Conservation (phyloP, 495 filamentous ascomycete species). For the Podospora conica region DNA sequence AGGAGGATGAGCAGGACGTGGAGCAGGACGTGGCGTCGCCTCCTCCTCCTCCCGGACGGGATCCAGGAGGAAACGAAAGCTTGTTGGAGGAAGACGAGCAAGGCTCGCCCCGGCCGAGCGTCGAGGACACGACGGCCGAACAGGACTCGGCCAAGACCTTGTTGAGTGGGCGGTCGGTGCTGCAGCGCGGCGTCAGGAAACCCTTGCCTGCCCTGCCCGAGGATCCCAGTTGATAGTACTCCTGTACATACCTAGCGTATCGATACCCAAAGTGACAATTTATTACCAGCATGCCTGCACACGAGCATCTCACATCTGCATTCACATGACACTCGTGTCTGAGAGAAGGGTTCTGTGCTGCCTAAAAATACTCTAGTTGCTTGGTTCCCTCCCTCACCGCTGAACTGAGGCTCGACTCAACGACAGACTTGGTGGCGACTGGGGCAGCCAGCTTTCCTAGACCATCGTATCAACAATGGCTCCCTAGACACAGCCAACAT, state of each 20-base stretch:
- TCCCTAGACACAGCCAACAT: conserved; percentile 29
- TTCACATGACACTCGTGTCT: not conserved
- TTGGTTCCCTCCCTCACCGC: not conserved
- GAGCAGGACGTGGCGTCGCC: not conserved
- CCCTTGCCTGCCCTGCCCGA: conserved; percentile 48
- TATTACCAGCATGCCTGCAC: not conserved
- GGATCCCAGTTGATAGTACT: conserved; percentile 26
- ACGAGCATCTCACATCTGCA: not conserved
- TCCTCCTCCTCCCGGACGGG: not conserved
- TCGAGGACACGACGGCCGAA: not conserved
- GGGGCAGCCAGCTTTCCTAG: conserved; percentile 31
- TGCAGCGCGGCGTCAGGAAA: conserved; percentile 31
- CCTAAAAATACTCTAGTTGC: not conserved
- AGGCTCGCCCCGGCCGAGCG: not conserved
- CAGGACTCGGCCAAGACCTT: conserved; percentile 4
- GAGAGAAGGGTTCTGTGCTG: not conserved
- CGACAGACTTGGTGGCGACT: conserved; percentile 22
- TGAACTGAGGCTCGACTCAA: not conserved
- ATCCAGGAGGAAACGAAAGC: not conserved
- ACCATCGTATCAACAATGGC: conserved; percentile 25
- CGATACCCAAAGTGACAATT: not conserved
- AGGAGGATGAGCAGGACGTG: conserved; percentile 1
- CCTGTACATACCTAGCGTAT: not conserved
- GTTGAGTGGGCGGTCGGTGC: conserved; percentile 10
- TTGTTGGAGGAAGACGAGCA: not conserved